A percentile compares a stretch with the other conserved stretches of the same genome.
These are phyloP conservation scores for Lithospermum erythrorhizon DNA, from an alignment of 257 asterid genomes.

Conservation along the genomic window DNA sequence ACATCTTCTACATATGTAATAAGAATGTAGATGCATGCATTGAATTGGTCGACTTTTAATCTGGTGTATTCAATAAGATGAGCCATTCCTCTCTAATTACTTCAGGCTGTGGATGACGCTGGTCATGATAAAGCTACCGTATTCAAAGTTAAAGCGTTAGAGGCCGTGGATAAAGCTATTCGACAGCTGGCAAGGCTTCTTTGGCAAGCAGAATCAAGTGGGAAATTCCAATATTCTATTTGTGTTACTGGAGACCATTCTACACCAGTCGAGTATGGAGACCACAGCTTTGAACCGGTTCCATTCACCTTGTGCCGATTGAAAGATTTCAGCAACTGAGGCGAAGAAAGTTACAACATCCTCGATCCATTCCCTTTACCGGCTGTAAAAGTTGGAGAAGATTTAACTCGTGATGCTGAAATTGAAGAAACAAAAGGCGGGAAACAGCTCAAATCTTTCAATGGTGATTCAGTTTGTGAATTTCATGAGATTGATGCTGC, in stretches of 20 bases:
- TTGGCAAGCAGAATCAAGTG: constrained; percentile 64
- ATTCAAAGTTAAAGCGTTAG: constrained; percentile 86
- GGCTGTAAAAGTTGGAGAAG: constrained; percentile 31
- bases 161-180: constrained; percentile 85
- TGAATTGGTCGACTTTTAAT: neutral
- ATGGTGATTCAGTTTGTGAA: constrained; percentile 61
- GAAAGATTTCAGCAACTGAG: constrained; percentile 85
- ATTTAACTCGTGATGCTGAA: constrained; percentile 16
- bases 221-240: constrained; percentile 53
- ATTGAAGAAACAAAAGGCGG: constrained; percentile 24
- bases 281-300: constrained; percentile 98
- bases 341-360: constrained; percentile 74
- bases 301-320: constrained; percentile 74
- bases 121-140: constrained; percentile 95
- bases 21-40: neutral
- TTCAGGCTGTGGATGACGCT: constrained; percentile 91
- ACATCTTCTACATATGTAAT: neutral
- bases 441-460: constrained; percentile 25
- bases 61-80: neutral
- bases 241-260: constrained; percentile 95
- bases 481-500: constrained; percentile 75
- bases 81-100: neutral
- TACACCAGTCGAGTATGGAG: constrained; percentile 98
- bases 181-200: constrained; percentile 85
- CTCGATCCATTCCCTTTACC: constrained; percentile 87